A percentile compares a stretch with the other conserved stretches of the same genome.
Evolutionary conservation across 2,329 filamentous ascomycete genomes (phyloP).

Genomic region (Botrytis aclada): DNA sequence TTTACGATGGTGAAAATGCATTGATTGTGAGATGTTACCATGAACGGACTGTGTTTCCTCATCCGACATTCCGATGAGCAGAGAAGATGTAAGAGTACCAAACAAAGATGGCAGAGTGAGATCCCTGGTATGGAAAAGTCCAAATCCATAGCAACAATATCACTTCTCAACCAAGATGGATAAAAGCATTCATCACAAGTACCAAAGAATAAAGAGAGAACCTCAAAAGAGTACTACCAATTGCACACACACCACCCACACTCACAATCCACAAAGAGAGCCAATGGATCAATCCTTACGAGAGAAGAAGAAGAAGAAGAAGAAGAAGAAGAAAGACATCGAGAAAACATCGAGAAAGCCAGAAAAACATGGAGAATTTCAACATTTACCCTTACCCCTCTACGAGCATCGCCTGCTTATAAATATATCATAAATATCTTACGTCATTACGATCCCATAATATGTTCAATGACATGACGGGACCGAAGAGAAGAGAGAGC

Average conservation of each 20-base stretch:
- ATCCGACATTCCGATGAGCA: not conserved
- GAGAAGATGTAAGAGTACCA: not conserved
- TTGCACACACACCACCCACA: not conserved
- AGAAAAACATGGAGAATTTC: not conserved
- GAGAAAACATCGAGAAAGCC: not conserved
- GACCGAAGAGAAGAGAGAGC: too few relatives aligned
- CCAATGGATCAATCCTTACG: not conserved
- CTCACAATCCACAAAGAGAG: not conserved
- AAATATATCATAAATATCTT: not conserved
- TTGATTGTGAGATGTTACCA: too few relatives aligned
- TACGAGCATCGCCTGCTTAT: slow-evolving; percentile 1
- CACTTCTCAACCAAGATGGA: not conserved
- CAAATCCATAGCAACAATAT: too few relatives aligned
- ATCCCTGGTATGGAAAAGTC: too few relatives aligned
- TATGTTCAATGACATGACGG: not conserved
- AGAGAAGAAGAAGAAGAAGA: too few relatives aligned
- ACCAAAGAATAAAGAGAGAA: not conserved
- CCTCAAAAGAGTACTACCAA: not conserved
- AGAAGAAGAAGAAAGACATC: too few relatives aligned
- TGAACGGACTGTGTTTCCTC: not conserved
- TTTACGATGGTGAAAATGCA: too few relatives aligned
- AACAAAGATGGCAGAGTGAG: not conserved
- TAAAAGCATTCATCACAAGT: not conserved
- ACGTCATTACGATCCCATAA: not conserved
- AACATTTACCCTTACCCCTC: not conserved